Evolutionary conservation across 495 filamentous ascomycete species (phyloP).

Genomic region (Trichoderma virens): DNA sequence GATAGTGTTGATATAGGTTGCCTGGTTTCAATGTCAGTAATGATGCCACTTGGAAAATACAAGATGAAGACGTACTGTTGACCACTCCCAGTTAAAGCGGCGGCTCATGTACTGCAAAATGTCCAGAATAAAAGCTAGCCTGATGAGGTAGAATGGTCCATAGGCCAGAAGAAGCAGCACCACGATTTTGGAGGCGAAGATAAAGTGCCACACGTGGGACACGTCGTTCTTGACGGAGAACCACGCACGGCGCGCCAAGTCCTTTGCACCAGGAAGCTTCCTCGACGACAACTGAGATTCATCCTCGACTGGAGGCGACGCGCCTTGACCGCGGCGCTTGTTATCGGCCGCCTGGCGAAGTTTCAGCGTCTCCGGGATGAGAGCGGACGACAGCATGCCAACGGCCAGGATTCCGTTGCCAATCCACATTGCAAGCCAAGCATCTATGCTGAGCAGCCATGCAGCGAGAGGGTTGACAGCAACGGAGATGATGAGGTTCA

Average conservation of each 20-base stretch:
- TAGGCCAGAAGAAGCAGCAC: slow-evolving; percentile 20
- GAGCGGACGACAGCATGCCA: slow-evolving; percentile 4
- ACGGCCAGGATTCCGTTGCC: slow-evolving; percentile 14
- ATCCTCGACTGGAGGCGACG: not conserved
- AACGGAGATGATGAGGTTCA: slow-evolving; percentile 15
- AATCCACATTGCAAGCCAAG: slow-evolving; percentile 21
- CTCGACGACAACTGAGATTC: not conserved
- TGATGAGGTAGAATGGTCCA: slow-evolving; percentile 19
- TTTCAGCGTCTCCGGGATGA: slow-evolving; percentile 25
- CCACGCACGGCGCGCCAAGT: not conserved
- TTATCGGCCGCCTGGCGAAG: slow-evolving; percentile 12
- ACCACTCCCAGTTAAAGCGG: slow-evolving; percentile 26
- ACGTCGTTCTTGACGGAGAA: slow-evolving; percentile 6
- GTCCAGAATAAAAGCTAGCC: slow-evolving; percentile 19
- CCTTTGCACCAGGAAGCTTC: slow-evolving; percentile 5
- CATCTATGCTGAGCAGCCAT: slow-evolving; percentile 18
- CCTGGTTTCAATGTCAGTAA: slow-evolving; percentile 2
- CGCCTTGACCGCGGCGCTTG: not conserved
- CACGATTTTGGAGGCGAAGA: slow-evolving; percentile 15
- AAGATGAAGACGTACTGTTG: not conserved
- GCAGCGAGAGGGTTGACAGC: slow-evolving; percentile 3
- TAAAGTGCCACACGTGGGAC: slow-evolving; percentile 5
- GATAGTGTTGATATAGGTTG: slow-evolving; percentile 21
- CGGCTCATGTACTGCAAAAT: slow-evolving; percentile 28
- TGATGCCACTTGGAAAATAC: not conserved